Base-by-base conservation (phyloP, 352 stramenopile genomes). In the Thalassiosira ordinaria region DNA sequence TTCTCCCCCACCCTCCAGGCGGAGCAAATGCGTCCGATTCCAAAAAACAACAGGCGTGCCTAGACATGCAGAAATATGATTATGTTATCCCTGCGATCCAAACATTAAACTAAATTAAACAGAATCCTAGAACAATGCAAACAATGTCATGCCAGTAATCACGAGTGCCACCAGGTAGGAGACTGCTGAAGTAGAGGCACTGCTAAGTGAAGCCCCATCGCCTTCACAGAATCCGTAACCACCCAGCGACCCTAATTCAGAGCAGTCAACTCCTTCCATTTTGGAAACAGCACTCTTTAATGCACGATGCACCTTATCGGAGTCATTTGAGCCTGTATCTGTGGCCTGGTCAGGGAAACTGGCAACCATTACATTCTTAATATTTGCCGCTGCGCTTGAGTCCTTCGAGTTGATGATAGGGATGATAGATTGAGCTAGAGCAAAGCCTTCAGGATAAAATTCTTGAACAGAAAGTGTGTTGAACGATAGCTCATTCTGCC, bases 401-500 rank as follows among this genome's bases (percentile, higher is more conserved):
- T 91, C 76, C 2, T 52, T 57, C n/a, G 87, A 71, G 8, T 81
- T 39, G 26, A 94, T 78, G 39, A 91, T 46, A 1, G 90, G 90
- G 60, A 94, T 69, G 33, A 93, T 67, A 0, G 85, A 84, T 65
- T 82, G 69, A 53, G 86, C 78, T 57, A 89, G 78, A 1, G 89
- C 80, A 66, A 90, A 91, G 8, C 82, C 89, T 55, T 91, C 80
- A 22, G 85, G 82, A 31, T 86, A 86, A 51, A 74, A 75, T 49
- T 82, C 69, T 62, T 35, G 4, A 2, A 35, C 39, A 31, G 47
- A 29, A 24, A 31, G 61, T 24, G 56, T 74, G 14, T 74, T 80
- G 27, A 52, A 67, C 33, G 74, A 72, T 20, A 77, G 47, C 35
- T 80, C 74, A 62, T 91, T 91, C 72, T 80, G 61, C 24, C 63